Conservation (phyloP, 129 eudicot genomes). For the Centella asiatica region DNA sequence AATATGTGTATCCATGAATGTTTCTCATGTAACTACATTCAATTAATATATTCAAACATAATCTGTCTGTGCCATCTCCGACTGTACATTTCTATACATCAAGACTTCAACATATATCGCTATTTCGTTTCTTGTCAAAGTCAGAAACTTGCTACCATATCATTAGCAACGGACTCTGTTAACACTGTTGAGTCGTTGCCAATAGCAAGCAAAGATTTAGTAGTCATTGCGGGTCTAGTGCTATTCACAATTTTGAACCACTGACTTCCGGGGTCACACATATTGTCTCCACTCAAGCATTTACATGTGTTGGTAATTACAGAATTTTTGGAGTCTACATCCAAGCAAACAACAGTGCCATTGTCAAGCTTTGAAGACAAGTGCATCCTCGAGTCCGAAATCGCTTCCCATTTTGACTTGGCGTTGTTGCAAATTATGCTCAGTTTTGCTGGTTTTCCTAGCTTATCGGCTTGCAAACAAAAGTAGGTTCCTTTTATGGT, state of each 20-base stretch:
- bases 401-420: conserved; percentile 49
- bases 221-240: conserved; percentile 19
- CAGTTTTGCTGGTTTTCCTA: conserved; percentile 32
- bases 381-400: conserved; percentile 75
- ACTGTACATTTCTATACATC: not conserved
- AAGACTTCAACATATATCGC: not conserved
- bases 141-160: conserved; percentile 17
- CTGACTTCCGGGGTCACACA: conserved; percentile 75
- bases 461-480: conserved; percentile 41
- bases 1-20: no score
- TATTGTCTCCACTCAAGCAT: conserved; percentile 42
- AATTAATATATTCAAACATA: no score
- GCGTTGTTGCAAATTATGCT: conserved; percentile 19
- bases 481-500: conserved; percentile 39
- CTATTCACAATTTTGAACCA: conserved; percentile 74
- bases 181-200: no score
- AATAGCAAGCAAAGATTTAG: not conserved
- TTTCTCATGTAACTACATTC: no score
- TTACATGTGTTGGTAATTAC: conserved; percentile 54
- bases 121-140: not conserved
- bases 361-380: conserved; percentile 42
- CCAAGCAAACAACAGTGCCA: conserved; percentile 49
- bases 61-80: not conserved
- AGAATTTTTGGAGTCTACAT: conserved; percentile 32
- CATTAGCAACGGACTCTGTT: conserved; percentile 2